Conservation (phyloP, 345 rosid species). For the rapeseed (Brassica napus) region Da-Ae NC_063442.1:43313001-43313500, state of each 20-base stretch:
- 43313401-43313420: not conserved
- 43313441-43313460: not conserved
- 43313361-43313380: not conserved
- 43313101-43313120: conserved; percentile 31
- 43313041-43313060: conserved; percentile 33
- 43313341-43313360: not conserved
- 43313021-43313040: conserved; percentile 9
- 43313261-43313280: not conserved
- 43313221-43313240: conserved; percentile 3
- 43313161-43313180: conserved; percentile 40
- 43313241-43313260: not conserved
- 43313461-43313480: not conserved
- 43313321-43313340: not conserved
- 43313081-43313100: conserved; percentile 32
- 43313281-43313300: not conserved
- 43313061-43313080: conserved; percentile 34
- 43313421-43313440: not conserved
- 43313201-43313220: conserved; percentile 43
- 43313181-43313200: conserved; percentile 35
- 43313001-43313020: conserved; percentile 9
- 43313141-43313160: conserved; percentile 44
- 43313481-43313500: too few species aligned
- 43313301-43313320: not conserved
- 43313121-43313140: conserved; percentile 31
- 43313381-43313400: not conserved